Conservation (phyloP, 352 stramenopile species). For the Globisporangium nagaii region DNA sequence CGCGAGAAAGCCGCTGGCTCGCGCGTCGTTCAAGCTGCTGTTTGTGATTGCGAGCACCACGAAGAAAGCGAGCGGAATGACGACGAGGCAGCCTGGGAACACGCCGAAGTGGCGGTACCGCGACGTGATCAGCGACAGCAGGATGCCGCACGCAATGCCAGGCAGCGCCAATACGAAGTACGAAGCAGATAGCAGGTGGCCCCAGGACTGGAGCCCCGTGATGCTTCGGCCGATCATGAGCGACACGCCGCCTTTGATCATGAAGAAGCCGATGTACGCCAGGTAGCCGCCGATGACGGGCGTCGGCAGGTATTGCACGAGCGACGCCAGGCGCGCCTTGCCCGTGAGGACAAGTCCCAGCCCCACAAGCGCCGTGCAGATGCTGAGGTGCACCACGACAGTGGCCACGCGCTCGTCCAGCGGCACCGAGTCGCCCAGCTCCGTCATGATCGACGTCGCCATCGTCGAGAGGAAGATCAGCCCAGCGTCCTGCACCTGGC, state of each 20-base stretch:
- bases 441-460: constrained; percentile 85
- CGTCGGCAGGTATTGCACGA: constrained; percentile 94
- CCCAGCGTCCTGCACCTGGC: constrained; percentile 94
- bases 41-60: constrained; percentile 57
- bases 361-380: constrained; percentile 88
- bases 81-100: constrained; percentile 47
- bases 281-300: constrained; percentile 96
- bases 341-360: constrained; percentile 90
- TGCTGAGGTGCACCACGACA: constrained; percentile 89
- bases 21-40: constrained; percentile 83
- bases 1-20: constrained; percentile 81
- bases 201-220: constrained; percentile 64
- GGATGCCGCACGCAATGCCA: constrained; percentile 58
- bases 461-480: constrained; percentile 96
- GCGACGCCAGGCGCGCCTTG: constrained; percentile 83
- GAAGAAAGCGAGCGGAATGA: constrained; percentile 85
- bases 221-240: constrained; percentile 82
- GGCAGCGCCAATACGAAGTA: constrained; percentile 74
- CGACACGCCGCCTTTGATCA: constrained; percentile 85
- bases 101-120: constrained; percentile 64
- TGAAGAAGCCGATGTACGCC: constrained; percentile 96
- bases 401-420: constrained; percentile 80
- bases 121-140: constrained; percentile 67
- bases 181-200: constrained; percentile 43
- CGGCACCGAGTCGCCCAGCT: constrained; percentile 50